A percentile compares a stretch with the other conserved stretches of the same genome.
Conservation (phyloP, 768 basidiomycete genomes). For the Antrodiella citrinella region DNA sequence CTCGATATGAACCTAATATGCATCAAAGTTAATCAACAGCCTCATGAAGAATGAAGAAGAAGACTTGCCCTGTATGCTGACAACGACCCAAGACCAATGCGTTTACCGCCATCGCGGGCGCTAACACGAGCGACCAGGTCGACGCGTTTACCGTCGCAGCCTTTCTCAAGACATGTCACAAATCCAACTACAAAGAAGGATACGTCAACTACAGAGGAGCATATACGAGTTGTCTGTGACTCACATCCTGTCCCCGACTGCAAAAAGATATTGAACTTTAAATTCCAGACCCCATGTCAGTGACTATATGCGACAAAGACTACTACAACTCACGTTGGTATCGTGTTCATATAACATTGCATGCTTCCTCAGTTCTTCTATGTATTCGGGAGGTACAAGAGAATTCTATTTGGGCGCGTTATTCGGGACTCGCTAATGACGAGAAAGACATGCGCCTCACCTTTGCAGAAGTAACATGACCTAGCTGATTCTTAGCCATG, state of each 20-base stretch:
- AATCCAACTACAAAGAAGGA: conserved; percentile 38
- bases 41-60: not conserved
- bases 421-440: conserved; percentile 5
- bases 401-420: conserved; percentile 8
- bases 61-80: conserved; percentile 36
- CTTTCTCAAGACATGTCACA: conserved; percentile 39
- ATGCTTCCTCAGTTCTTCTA: conserved; percentile 18
- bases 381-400: conserved; percentile 13
- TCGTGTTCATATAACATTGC: conserved; percentile 14
- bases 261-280: conserved; percentile 31
- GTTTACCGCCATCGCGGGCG: conserved; percentile 31
- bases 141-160: conserved; percentile 29
- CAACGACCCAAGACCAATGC: conserved; percentile 38
- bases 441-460: conserved; percentile 6
- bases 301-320: not conserved
- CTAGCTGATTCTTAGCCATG: conserved; percentile 14
- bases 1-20: conserved; percentile 10
- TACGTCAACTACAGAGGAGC: no score
- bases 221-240: no score
- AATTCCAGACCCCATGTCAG: not conserved
- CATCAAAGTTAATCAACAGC: not conserved
- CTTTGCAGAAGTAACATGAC: conserved; percentile 1
- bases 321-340: conserved; percentile 11
- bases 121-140: conserved; percentile 24
- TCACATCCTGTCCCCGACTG: conserved; percentile 33